Evolutionary conservation across 495 filamentous ascomycete genomes (phyloP).

Genomic region (Tuber brumale): DNA sequence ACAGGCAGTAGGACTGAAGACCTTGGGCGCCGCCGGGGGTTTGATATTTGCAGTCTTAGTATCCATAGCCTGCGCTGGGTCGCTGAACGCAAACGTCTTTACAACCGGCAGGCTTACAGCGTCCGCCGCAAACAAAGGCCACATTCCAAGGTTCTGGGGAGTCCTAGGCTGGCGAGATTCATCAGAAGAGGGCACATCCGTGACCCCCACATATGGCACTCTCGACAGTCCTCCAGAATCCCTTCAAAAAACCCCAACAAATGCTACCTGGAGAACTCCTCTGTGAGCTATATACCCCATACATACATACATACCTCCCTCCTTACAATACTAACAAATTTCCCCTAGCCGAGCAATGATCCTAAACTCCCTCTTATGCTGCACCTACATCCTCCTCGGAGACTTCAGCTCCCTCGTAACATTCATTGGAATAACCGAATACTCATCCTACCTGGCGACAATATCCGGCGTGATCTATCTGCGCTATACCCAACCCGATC

Average conservation of each 20-base stretch:
- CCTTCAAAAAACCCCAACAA: not conserved
- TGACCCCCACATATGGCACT: not conserved
- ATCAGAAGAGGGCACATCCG: not conserved
- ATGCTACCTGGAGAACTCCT: not conserved
- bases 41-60: slow-evolving; percentile 49
- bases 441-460: not conserved
- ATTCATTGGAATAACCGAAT: not conserved
- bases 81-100: slow-evolving; percentile 53
- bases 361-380: not conserved
- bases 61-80: slow-evolving; percentile 51
- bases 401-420: not conserved
- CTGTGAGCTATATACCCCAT: not conserved
- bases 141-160: slow-evolving; percentile 48
- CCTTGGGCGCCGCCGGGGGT: slow-evolving; percentile 49
- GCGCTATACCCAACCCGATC: not conserved
- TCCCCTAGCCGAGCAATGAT: not conserved
- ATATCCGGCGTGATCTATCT: not conserved
- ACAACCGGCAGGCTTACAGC: slow-evolving; percentile 54
- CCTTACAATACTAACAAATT: not conserved
- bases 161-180: slow-evolving; percentile 41
- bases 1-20: slow-evolving; percentile 51
- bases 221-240: not conserved
- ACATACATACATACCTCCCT: not conserved
- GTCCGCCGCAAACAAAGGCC: slow-evolving; percentile 51
- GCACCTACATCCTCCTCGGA: not conserved